Conservation (phyloP, 306 rosid genomes). For the Comarum palustre region DNA sequence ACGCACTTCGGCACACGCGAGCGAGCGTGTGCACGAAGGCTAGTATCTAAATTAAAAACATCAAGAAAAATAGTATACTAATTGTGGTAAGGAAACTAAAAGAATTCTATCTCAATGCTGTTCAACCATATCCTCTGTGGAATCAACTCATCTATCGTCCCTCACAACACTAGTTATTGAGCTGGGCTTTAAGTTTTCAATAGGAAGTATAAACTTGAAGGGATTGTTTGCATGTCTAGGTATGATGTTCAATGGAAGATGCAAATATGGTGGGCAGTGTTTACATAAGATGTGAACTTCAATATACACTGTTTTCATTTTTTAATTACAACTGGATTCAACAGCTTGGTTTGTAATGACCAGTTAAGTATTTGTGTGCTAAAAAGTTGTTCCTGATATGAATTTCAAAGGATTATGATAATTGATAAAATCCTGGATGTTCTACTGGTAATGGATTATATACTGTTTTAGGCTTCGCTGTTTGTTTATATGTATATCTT, state of each 20-base stretch:
- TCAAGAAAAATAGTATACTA: not conserved
- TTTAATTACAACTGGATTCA: not conserved
- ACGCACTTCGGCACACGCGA: too few relatives aligned
- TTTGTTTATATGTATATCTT: not conserved
- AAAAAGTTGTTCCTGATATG: not conserved
- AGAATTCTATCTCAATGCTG: not conserved
- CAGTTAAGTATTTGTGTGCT: conserved; percentile 3
- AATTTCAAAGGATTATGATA: not conserved
- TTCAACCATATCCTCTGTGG: not conserved
- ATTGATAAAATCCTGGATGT: not conserved
- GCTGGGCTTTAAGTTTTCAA: not conserved
- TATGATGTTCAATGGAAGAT: not conserved
- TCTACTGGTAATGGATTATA: not conserved
- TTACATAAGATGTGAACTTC: not conserved
- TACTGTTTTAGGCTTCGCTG: not conserved
- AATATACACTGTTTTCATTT: conserved; percentile 2
- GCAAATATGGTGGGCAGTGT: not conserved
- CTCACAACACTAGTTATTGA: not conserved
- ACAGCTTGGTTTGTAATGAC: not conserved
- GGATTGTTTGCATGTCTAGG: not conserved
- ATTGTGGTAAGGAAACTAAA: not conserved
- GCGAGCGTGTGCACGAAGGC: too few relatives aligned
- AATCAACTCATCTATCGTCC: not conserved
- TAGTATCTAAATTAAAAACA: not conserved
- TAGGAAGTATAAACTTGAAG: not conserved